A percentile compares a stretch with the other conserved stretches of the same genome.
phyloP scores from a whole-genome alignment of 768 basidiomycete genomes.

The Paxillus rubicundulus region DNA sequence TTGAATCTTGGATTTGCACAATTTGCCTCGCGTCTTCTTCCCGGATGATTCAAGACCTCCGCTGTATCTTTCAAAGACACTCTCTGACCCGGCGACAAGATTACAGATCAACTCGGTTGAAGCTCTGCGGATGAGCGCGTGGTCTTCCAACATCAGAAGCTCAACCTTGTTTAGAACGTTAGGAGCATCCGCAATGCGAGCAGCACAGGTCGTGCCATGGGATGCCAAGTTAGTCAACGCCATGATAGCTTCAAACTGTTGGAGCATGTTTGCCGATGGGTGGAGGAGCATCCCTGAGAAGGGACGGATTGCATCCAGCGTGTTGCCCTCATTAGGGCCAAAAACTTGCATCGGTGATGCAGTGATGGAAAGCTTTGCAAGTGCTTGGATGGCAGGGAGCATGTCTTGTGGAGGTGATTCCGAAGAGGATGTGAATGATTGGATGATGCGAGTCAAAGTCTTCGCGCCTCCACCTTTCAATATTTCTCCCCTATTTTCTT shows the following conservation, averaged over 20 bases:
- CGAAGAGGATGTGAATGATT: constrained; percentile 37
- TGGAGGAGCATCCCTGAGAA: constrained; percentile 72
- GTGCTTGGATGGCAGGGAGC: constrained; percentile 74
- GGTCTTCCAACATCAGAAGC: constrained; percentile 76
- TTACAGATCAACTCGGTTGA: constrained; percentile 93
- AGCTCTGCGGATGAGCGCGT: constrained; percentile 78
- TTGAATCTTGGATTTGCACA: constrained; percentile 63
- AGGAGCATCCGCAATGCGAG: constrained; percentile 60
- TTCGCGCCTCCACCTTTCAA: constrained; percentile 79
- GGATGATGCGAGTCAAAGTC: constrained; percentile 56
- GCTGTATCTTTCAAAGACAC: constrained; percentile 71
- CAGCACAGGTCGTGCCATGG: constrained; percentile 60
- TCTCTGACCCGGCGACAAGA: constrained; percentile 73
- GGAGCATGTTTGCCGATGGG: constrained; percentile 65
- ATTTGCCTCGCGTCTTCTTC: constrained; percentile 41
- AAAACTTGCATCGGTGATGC: constrained; percentile 88
- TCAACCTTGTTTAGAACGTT: constrained; percentile 67
- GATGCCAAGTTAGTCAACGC: constrained; percentile 94
- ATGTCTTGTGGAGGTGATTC: constrained; percentile 21
- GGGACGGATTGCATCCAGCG: constrained; percentile 83
- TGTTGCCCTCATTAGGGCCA: constrained; percentile 74
- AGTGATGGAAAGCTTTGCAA: constrained; percentile 92
- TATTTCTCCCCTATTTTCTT: constrained; percentile 71
- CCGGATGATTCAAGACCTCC: constrained; percentile 34
- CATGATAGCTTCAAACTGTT: constrained; percentile 93